Base-by-base conservation (phyloP, 2,329 filamentous ascomycete species). In the Epichloe bromicola region DNA sequence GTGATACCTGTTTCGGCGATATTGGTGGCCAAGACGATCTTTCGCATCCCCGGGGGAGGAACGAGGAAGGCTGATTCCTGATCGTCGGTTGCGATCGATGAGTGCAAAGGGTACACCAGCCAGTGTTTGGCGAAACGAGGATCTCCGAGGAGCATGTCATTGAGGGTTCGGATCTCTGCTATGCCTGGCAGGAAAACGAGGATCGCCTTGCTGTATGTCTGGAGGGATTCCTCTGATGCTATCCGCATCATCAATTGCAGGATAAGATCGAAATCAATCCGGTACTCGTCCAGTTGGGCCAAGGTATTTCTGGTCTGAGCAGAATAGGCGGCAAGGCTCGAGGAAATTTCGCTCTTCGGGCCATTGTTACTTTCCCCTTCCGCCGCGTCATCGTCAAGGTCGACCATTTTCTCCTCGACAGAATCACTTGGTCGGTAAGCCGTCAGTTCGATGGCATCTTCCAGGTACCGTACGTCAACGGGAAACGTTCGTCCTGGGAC, bases 1-100 rank as follows among this genome's bases (percentile, higher is more conserved):
- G 93, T 98, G 62, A 98, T 95, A 71, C 93, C 93, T 1, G 93
- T 98, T 66, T 98, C 93, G 4, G 93, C 93, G 65, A 98, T 98
- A 63, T 98, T 98, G 14, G 93, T 98, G 2, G 93, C 90, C 50
- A 98, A 77, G 2, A 98, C 91, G 56, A 98, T 93, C 70, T 98
- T 98, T 55, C 90, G 80, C 51, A 82, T 75, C 0, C 91, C 91
- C 3, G 75, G 76, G 1, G 90, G 88, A 5, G 93, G 93, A 0
- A 95, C 70, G 5, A 88, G 72, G 64, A 98, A 98, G 0, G 93
- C 93, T 36, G 86, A 83, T 67, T 98, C 91, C 64, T 98, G 93
- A 54, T 98, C 93, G 60, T 97, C 91, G 45, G 86, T 96, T 11
- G 91, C 89, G 58, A 98, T 96, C 0, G 86, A 88, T 0, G 93